phyloP scores from a whole-genome alignment of 139 green algal species.

The Ettlia oleoabundans region DNA sequence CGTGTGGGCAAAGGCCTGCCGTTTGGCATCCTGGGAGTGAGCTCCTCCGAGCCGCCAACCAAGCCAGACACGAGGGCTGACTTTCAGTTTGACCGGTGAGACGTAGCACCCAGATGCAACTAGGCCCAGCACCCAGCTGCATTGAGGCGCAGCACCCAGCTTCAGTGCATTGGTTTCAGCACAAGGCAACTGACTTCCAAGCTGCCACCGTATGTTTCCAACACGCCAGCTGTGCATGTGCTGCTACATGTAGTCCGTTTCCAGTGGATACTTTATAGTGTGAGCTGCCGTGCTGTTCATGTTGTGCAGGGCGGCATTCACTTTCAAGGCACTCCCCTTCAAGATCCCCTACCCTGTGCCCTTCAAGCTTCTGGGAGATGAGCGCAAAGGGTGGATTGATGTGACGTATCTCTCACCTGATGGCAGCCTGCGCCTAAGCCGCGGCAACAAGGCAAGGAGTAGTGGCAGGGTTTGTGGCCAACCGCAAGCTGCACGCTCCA shows the following conservation, averaged over 20 bases:
- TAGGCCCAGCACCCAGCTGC: no score
- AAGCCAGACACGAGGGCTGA: constrained; percentile 75
- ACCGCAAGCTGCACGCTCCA: not conserved
- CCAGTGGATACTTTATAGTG: no score
- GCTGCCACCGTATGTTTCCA: no score
- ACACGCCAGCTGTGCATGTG: no score
- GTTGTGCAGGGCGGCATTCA: constrained; percentile 74
- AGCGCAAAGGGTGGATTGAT: constrained; percentile 93
- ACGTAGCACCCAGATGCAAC: no score
- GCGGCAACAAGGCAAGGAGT: constrained; percentile 87
- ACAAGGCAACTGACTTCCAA: no score
- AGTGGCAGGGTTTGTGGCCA: not conserved
- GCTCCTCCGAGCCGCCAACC: constrained; percentile 56
- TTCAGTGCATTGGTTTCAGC: no score
- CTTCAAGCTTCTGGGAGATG: constrained; percentile 93
- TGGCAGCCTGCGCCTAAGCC: constrained; percentile 68
- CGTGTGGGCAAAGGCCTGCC: constrained; percentile 66
- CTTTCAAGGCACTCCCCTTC: constrained; percentile 86
- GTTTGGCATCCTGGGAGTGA: constrained; percentile 89
- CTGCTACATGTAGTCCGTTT: no score
- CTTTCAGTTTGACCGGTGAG: constrained; percentile 83
- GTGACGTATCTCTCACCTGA: constrained; percentile 81
- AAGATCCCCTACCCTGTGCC: constrained; percentile 96
- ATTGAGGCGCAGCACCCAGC: no score
- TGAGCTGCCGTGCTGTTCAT: not conserved